Conservation (phyloP, 805 yeast genomes). For the Lipomyces yamanashiensis region DNA sequence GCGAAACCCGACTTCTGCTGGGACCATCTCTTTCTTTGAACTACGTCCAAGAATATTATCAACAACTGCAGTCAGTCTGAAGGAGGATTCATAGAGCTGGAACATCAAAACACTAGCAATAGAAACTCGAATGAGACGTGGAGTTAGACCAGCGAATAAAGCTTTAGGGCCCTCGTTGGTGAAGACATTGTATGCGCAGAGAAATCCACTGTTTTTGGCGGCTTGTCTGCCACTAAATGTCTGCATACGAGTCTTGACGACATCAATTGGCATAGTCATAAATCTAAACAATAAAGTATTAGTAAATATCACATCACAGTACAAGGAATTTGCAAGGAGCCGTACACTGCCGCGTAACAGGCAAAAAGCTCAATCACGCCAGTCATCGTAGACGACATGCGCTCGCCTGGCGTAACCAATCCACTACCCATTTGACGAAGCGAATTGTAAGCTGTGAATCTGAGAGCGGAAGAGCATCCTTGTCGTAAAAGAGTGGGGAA, state of each 20-base stretch:
- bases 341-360: slow-evolving; percentile 31
- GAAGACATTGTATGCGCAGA: slow-evolving; percentile 46
- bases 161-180: slow-evolving; percentile 47
- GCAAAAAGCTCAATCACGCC: slow-evolving; percentile 41
- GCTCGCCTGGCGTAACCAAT: slow-evolving; percentile 61
- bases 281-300: slow-evolving; percentile 57
- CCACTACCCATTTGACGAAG: slow-evolving; percentile 62
- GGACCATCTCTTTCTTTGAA: not conserved
- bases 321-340: not conserved
- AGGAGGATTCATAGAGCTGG: slow-evolving; percentile 19
- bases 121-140: slow-evolving; percentile 26
- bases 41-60: not conserved
- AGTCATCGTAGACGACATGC: slow-evolving; percentile 54
- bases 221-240: slow-evolving; percentile 50
- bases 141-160: slow-evolving; percentile 27
- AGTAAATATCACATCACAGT: not conserved
- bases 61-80: not conserved
- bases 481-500: slow-evolving; percentile 83
- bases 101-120: slow-evolving; percentile 28
- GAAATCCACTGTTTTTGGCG: slow-evolving; percentile 45
- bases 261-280: slow-evolving; percentile 90
- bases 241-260: slow-evolving; percentile 95
- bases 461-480: slow-evolving; percentile 73
- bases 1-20: not conserved
- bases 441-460: slow-evolving; percentile 81